Percentiles rank a stretch among this genome's conserved stretches.
phyloP scores from a whole-genome alignment of 2,329 filamentous ascomycete species.

The Trichoderma afroharzianum region DNA sequence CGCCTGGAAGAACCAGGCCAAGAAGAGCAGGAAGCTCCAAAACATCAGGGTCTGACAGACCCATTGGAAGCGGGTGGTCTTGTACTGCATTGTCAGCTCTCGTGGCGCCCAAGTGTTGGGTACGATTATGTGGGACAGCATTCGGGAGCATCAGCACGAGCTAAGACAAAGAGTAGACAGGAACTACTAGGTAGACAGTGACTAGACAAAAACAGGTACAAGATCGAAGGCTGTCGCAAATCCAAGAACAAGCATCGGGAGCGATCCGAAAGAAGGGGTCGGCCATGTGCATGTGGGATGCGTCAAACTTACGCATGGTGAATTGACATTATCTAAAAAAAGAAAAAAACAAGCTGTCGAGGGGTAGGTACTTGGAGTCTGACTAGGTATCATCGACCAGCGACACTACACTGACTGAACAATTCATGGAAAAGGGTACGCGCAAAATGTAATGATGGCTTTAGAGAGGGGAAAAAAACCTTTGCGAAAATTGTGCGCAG shows the following conservation, averaged over 20 bases:
- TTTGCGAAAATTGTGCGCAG: no score
- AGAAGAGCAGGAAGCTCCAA: background rate
- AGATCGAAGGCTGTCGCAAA: background rate
- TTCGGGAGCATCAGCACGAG: background rate
- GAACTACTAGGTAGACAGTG: background rate
- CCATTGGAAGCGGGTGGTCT: background rate
- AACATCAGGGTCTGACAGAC: background rate
- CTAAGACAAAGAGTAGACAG: background rate
- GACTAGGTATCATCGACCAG: background rate
- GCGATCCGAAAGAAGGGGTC: background rate
- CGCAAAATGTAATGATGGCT: no score
- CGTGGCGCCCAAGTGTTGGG: background rate
- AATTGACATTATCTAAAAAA: no score
- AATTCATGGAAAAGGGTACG: background rate
- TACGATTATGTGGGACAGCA: background rate
- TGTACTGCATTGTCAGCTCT: background rate
- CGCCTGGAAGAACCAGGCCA: background rate
- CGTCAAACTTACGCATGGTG: background rate
- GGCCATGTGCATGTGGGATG: background rate
- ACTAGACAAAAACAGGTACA: background rate
- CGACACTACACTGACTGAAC: background rate
- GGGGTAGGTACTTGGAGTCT: background rate
- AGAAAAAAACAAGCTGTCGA: no score
- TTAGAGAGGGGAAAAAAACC: no score
- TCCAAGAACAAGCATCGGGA: background rate